Percentiles rank a stretch among this genome's conserved stretches.
Conservation (phyloP, 2,329 filamentous ascomycete species). For the Cladophialophora carrionii region DNA sequence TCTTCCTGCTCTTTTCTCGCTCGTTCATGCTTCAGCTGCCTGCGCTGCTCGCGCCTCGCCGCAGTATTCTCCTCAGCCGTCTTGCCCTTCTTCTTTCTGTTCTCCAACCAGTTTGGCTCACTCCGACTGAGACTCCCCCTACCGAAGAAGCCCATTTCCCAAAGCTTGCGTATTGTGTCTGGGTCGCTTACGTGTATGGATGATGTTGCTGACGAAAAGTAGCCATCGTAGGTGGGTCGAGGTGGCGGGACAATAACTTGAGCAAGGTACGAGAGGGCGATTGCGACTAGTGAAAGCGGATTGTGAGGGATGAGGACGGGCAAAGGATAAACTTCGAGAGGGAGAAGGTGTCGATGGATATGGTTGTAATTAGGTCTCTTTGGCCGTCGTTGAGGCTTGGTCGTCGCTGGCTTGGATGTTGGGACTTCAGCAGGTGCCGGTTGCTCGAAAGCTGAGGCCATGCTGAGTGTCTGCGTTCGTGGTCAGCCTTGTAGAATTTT, state of each 20-base stretch:
- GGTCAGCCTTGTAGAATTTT: slow-evolving; percentile 22
- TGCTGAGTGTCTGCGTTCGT: slow-evolving; percentile 34
- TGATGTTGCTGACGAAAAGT: slow-evolving; percentile 79
- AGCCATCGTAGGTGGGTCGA: slow-evolving; percentile 67
- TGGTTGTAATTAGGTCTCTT: slow-evolving; percentile 65
- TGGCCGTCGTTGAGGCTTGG: slow-evolving; percentile 36
- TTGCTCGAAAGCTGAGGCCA: slow-evolving; percentile 38
- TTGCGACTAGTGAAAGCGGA: slow-evolving; percentile 81
- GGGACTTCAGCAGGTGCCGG: slow-evolving; percentile 28
- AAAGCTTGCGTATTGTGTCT: slow-evolving; percentile 75
- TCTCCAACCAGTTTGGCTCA: slow-evolving; percentile 88
- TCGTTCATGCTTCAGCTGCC: slow-evolving; percentile 84
- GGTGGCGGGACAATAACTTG: slow-evolving; percentile 69
- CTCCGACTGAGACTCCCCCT: slow-evolving; percentile 91
- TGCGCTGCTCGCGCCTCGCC: slow-evolving; percentile 76
- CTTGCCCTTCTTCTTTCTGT: slow-evolving; percentile 74
- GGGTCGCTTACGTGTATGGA: slow-evolving; percentile 83
- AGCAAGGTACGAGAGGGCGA: slow-evolving; percentile 75
- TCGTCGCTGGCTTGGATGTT: slow-evolving; percentile 24
- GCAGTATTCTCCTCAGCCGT: slow-evolving; percentile 84
- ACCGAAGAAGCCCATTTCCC: slow-evolving; percentile 97
- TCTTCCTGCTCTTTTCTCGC: slow-evolving; percentile 84
- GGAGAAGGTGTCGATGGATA: slow-evolving; percentile 80
- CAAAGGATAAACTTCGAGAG: slow-evolving; percentile 79
- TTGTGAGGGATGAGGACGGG: slow-evolving; percentile 90